Evolutionary conservation across 306 rosid species (phyloP).

Genomic region (Vicia faba): DNA sequence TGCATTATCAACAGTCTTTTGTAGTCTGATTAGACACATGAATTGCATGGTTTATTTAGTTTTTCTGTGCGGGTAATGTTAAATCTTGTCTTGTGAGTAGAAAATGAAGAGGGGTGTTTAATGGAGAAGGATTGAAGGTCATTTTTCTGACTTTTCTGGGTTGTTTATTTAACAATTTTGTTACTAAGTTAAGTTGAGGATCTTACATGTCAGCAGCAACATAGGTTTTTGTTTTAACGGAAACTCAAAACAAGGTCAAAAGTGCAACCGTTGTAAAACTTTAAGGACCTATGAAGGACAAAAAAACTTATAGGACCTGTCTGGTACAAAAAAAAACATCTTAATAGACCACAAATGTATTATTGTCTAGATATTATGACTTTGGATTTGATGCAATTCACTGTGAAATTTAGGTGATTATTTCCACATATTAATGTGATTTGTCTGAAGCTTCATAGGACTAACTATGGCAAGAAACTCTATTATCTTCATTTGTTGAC

Average conservation of each 20-base stretch:
- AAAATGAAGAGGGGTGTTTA: neutral
- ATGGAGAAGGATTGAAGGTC: neutral
- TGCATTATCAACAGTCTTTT: neutral
- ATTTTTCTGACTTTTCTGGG: neutral
- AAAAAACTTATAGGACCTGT: neutral
- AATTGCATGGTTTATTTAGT: neutral
- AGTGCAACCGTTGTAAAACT: neutral
- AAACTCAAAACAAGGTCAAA: neutral
- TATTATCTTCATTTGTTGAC: neutral
- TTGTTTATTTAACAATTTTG: neutral
- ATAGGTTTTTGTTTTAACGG: neutral
- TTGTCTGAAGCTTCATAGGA: slow-evolving; percentile 1
- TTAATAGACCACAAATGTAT: neutral
- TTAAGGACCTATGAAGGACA: neutral
- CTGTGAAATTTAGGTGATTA: neutral
- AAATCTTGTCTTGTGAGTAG: neutral
- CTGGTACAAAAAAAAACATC: neutral
- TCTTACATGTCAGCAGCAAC: neutral
- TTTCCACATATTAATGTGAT: neutral
- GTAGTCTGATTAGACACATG: neutral
- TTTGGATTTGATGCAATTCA: slow-evolving; percentile 14
- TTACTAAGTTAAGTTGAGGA: neutral
- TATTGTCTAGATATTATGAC: neutral
- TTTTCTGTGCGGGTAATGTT: neutral
- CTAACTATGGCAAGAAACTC: slow-evolving; percentile 13